Evolutionary conservation across 805 yeast species (phyloP).

Genomic region (Yarrowia sp.): DNA sequence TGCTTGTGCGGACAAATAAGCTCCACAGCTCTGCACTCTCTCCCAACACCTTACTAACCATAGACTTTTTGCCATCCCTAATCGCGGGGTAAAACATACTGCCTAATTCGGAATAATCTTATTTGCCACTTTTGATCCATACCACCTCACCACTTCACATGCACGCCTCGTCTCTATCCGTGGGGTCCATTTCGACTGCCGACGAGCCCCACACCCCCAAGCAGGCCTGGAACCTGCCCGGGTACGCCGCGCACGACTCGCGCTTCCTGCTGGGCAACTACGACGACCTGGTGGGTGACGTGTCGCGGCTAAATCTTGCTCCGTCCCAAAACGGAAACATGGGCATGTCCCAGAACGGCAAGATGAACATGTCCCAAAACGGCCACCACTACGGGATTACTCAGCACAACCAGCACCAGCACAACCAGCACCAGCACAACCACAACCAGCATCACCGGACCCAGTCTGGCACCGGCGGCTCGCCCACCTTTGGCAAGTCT

Average conservation of each 20-base stretch:
- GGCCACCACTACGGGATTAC: not conserved
- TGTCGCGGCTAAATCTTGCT: constrained; percentile 17
- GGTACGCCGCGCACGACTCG: constrained; percentile 17
- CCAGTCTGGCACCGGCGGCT: not conserved
- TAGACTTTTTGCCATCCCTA: constrained; percentile 25
- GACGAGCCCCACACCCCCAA: constrained; percentile 24
- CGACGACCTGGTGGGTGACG: constrained; percentile 23
- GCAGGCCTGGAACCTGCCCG: constrained; percentile 24
- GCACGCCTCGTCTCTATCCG: constrained; percentile 23
- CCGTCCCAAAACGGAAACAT: constrained; percentile 8
- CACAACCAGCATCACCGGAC: not conserved
- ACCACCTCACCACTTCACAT: not conserved
- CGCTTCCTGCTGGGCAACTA: constrained; percentile 14
- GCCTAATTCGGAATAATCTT: constrained; percentile 21
- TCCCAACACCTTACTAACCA: constrained; percentile 22
- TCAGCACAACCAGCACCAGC: not conserved
- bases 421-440: not conserved
- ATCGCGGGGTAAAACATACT: constrained; percentile 24
- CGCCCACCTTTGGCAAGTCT: constrained; percentile 13
- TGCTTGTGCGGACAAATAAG: not conserved
- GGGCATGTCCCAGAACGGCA: not conserved
- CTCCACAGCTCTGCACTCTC: not conserved
- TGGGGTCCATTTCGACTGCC: constrained; percentile 21
- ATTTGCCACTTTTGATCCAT: constrained; percentile 17
- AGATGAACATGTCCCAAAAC: not conserved